phyloP scores from a whole-genome alignment of 371 early-diverging fungal genomes.

The Mortierella polycephala region DNA sequence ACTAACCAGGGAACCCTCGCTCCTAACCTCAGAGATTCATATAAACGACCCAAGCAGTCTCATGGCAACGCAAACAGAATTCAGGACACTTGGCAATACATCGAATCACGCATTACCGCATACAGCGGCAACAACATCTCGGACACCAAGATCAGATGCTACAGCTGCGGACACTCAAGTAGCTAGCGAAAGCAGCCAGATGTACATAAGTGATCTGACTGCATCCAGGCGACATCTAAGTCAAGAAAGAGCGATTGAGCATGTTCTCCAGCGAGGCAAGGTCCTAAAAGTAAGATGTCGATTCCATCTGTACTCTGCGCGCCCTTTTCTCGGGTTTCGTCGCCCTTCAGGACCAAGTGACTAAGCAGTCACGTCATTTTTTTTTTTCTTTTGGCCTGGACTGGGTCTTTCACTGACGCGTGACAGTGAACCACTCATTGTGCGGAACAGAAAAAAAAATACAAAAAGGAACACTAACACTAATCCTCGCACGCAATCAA shows the following conservation, averaged over 20 bases:
- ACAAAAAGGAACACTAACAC: neutral
- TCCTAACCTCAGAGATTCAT: too few relatives aligned
- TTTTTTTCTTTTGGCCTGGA: conserved; percentile 12
- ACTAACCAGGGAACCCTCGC: too few relatives aligned
- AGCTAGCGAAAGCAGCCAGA: too few relatives aligned
- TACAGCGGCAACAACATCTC: too few relatives aligned
- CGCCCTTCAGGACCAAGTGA: neutral
- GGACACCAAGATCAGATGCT: too few relatives aligned
- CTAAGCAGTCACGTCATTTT: conserved; percentile 17
- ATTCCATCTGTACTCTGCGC: neutral
- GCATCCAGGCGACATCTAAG: conserved; percentile 3
- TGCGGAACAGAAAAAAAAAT: too few relatives aligned
- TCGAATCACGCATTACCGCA: too few relatives aligned
- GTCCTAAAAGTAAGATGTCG: conserved; percentile 31
- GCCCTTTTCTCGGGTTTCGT: neutral
- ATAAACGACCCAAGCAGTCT: too few relatives aligned
- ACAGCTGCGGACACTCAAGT: too few relatives aligned
- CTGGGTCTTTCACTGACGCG: conserved; percentile 1
- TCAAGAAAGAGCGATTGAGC: conserved; percentile 34
- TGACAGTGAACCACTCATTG: conserved; percentile 12
- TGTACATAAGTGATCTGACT: neutral
- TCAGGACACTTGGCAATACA: too few relatives aligned
- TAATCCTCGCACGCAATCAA: neutral
- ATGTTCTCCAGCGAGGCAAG: conserved; percentile 36
- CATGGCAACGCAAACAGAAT: too few relatives aligned